phyloP scores from a whole-genome alignment of 768 basidiomycete genomes.

The Terana coerulea region DNA sequence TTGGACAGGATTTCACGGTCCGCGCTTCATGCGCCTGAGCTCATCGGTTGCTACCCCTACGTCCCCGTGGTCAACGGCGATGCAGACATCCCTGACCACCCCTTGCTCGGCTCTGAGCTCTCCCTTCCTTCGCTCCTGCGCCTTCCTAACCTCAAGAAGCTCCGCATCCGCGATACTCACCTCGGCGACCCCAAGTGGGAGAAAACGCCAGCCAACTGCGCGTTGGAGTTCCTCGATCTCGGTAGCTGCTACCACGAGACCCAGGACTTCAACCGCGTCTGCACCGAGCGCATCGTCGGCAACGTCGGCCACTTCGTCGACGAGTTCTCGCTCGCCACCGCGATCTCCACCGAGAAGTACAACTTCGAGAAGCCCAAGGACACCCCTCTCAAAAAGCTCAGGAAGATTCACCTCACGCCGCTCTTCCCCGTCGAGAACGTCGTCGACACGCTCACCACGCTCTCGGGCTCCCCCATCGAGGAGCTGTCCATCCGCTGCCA shows the following conservation, averaged over 20 bases:
- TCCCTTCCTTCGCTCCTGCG: slow-evolving; percentile 63
- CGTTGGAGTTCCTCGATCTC: slow-evolving; percentile 54
- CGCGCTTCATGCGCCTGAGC: slow-evolving; percentile 57
- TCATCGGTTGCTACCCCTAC: slow-evolving; percentile 48
- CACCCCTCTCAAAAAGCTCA: slow-evolving; percentile 47
- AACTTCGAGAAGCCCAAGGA: slow-evolving; percentile 30
- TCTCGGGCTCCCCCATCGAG: slow-evolving; percentile 59
- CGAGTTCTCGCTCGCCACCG: slow-evolving; percentile 37
- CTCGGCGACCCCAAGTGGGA: slow-evolving; percentile 60
- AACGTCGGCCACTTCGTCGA: slow-evolving; percentile 52
- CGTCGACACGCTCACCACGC: slow-evolving; percentile 53
- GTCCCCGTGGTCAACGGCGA: slow-evolving; percentile 64
- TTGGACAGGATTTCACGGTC: slow-evolving; percentile 67
- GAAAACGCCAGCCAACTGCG: slow-evolving; percentile 46
- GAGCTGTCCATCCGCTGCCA: slow-evolving; percentile 54
- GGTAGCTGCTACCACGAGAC: slow-evolving; percentile 50
- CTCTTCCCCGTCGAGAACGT: slow-evolving; percentile 60
- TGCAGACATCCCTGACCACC: slow-evolving; percentile 51
- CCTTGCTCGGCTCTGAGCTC: slow-evolving; percentile 49
- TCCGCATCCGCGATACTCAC: slow-evolving; percentile 68
- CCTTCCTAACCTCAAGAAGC: slow-evolving; percentile 55
- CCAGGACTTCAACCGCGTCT: slow-evolving; percentile 47
- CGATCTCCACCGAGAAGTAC: slow-evolving; percentile 40
- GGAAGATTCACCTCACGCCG: slow-evolving; percentile 55
- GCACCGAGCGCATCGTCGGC: slow-evolving; percentile 59